Evolutionary conservation across 2,329 filamentous ascomycete species (phyloP), one percentile per base, ranked within the genome.

Genomic region (Fusarium nematophilum): DNA sequence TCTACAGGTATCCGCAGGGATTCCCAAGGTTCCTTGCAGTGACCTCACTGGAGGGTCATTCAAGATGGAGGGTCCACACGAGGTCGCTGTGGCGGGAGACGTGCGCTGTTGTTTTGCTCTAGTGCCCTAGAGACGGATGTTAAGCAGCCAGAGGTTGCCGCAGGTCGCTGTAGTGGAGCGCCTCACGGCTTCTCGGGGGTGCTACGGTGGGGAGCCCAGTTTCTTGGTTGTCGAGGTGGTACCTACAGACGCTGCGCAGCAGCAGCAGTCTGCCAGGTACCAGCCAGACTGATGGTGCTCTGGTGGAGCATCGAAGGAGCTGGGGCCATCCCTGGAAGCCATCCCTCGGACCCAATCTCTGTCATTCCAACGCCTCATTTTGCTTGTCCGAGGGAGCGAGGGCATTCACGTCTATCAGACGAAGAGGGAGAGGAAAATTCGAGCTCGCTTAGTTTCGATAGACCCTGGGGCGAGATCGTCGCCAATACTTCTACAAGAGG

Each of bases 61-160:
- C 56, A 36, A 58, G 43, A 49, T 50, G 39, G 56, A 62, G 58
- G 53, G 53, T 62, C 58, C 58, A 55, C 47, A 18, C 33, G 57
- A 55, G 59, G 59, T 57, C 59, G 48, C 46, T 43, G 27, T 37
- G 37, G 56, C 42, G 37, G 47, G 29, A 54, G 47, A 64, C 43
- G 43, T 64, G 60, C 56, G 51, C 50, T 57, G 57, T 63, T 63
- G 60, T 64, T 49, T 48, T 61, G 59, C 42, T 46, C 40, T 56
- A 60, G 44, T 34, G 43, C 33, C 31, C 43, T 27, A 14, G 43
- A 37, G n/a, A 37, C 30, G n/a, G n/a, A n/a, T n/a, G n/a, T n/a
- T n/a, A n/a, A n/a, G n/a, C n/a, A n/a, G n/a, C n/a, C n/a, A n/a
- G n/a, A n/a, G n/a, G n/a, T n/a, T n/a, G n/a, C n/a, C n/a, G n/a